Evolutionary conservation across 148 eudicot species (phyloP), one percentile per base, ranked within the genome.

Genomic region (Rhododendron griersonianum): DNA sequence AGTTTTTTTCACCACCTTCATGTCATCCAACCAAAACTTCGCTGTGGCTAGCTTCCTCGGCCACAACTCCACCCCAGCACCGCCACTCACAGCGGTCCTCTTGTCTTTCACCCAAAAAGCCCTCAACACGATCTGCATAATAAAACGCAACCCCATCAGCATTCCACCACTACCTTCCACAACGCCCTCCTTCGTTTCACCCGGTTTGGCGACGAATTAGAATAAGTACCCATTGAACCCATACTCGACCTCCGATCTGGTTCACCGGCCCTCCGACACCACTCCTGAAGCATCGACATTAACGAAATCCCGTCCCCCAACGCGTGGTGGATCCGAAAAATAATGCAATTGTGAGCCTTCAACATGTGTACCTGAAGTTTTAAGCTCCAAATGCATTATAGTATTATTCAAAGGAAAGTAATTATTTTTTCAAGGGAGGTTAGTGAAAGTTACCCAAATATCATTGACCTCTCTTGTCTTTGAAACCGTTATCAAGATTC

Each of bases 41-140:
- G 92, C 92, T 30, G 98, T 95, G 0, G 88, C 92, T 67, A 94
- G 80, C 75, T 89, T 87, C 88, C 96, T 88, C 2, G 97, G 97
- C 97, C 98, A 95, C 51, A 92, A 90, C 90, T 96, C 98, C 78
- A 94, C 96, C 47, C 98, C 96, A 18, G 85, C 91, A 3, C 98
- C 98, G 3, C 98, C 98, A 51, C 93, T 90, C 19, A 96, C 83
- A 85, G 91, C 90, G 80, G 93, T 92, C 79, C 30, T 84, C 84
- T 81, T 35, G 81, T 96, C 98, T 78, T 78, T 92, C 65, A 91
- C 84, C 93, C 94, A 93, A 55, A 92, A 65, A 35, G 81, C 14
- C 86, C 94, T 92, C 90, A 91, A 57, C 41, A 85, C 55, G 50
- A 91, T 83, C 89, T 88, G 89, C 33, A 91, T 28, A 45, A 86